Conservation (phyloP, 345 rosid species). For the Citrus mangshanensis region DNA sequence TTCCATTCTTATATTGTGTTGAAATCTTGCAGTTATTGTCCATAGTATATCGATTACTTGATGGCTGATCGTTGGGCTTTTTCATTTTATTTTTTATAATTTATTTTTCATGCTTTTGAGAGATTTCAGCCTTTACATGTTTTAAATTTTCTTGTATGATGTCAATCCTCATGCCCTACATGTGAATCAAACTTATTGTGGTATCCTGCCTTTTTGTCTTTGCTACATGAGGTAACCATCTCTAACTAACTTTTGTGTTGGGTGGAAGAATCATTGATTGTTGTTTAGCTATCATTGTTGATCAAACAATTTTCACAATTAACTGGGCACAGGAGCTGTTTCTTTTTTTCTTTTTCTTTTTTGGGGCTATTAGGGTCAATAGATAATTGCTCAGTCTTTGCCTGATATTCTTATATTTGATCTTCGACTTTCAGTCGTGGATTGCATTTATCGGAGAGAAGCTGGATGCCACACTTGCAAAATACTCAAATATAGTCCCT, state of each 20-base stretch:
- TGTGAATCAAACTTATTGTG: neutral
- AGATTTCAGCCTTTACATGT: neutral
- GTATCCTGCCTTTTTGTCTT: neutral
- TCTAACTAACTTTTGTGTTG: neutral
- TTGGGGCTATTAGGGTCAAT: neutral
- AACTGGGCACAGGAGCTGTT: neutral
- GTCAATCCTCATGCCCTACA: neutral
- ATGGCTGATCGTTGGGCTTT: neutral
- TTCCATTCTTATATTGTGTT: neutral
- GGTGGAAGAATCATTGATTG: neutral
- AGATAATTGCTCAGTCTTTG: neutral
- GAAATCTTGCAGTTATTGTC: neutral
- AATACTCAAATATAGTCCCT: conserved; percentile 26
- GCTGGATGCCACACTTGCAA: conserved; percentile 67
- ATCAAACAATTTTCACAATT: neutral
- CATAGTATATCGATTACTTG: neutral
- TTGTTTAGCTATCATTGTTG: neutral
- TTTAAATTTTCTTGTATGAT: neutral
- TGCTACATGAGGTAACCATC: neutral
- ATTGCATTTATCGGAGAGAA: conserved; percentile 78
- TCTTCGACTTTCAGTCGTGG: conserved; percentile 61
- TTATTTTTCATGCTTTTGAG: neutral
- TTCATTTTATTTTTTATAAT: too few species aligned
- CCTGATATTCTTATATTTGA: neutral
- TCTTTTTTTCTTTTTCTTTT: neutral